Evolutionary conservation across 257 asterid genomes (phyloP), one percentile per base, ranked within the genome.

Genomic region (Ehretia macrophylla): DNA sequence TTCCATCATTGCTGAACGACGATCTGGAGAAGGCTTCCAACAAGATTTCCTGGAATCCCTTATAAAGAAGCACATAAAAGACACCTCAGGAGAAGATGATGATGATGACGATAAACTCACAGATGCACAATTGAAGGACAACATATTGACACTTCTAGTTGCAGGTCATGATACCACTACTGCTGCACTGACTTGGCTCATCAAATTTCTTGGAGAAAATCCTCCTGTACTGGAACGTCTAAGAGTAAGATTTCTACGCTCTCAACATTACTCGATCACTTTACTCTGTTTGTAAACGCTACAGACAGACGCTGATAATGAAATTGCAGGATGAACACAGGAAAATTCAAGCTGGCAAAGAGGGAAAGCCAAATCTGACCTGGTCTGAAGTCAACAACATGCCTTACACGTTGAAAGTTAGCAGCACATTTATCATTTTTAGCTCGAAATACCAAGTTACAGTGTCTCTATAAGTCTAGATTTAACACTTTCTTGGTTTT

Each of bases 101-200:
- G 6, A 27, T 6, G 35, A 27, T 27, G 95, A 88, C 17, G 65
- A 79, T 38, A 85, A 85, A 83, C 95, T 88, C n/a, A 74, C 93
- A 19, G 96, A 88, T 58, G 71, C 72, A 42, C 95, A 88, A 62
- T 60, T 88, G 58, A 88, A 88, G 81, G 96, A 88, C 75, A 88
- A 88, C 64, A 85, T 85, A 68, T 32, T 88, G 72, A 83, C 95
- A 14, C 78, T 88, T 50, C 72, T 85, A 47, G 86, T 85, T 73
- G 96, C 96, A 21, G 96, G 96, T 19, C 96, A 85, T 66, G 95
- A 88, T 66, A 85, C 96, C 65, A 88, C 96, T 11, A 85, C 96
- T 54, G 96, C 96, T 63, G 95, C 79, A 53, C 72, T 88, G 52
- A 85, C 96, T 47, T 88, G 96, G 95, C 77, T 83, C 23, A 63